Evolutionary conservation across 228 moss, liverwort and hornwort species (phyloP), one percentile per base, ranked within the genome.

Genomic region (Sphagnum fallax): DNA sequence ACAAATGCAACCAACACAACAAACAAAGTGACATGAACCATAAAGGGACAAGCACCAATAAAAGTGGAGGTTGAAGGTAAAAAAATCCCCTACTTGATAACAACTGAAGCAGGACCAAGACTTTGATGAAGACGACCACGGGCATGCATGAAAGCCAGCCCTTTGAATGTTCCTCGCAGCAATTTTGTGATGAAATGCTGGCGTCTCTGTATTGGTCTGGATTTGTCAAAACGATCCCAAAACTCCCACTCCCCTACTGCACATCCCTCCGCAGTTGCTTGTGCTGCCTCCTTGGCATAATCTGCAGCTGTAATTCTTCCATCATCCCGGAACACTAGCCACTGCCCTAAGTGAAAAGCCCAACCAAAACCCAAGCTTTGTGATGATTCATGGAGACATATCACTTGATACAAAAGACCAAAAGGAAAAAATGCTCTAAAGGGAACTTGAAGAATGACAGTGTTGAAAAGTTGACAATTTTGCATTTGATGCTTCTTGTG

Each of bases 221-320:
- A 82, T 60, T 72, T 83, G 67, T 97, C 93, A 76, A 97, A 97
- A 4, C 90, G 77, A 52, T 97, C 97, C 91, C 90, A 97, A 58
- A 97, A 97, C 57, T 97, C 91, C 91, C 93, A 97, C 63, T 97
- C 80, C 11, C 97, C 97, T 60, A 97, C 97, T 12, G 91, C 85
- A 52, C 78, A 57, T 10, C 88, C 80, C 67, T 88, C 83, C 5
- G 76, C 69, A 49, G 93, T 93, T 2, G 97, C 93, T 68, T 87
- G 72, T 6, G 91, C 80, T 2, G 90, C 97, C 73, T 79, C 70
- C 73, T 81, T 93, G 48, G 93, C 91, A 72, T 97, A 97, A 57
- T 97, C 97, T 64, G 83, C 91, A 4, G 87, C 97, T 48, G 97
- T 93, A 9, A 75, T 68, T 77, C 86, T 91, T 47, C 97, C 97